Evolutionary conservation across 2,329 filamentous ascomycete genomes (phyloP).

Genomic region (Trichoderma hamatum): DNA sequence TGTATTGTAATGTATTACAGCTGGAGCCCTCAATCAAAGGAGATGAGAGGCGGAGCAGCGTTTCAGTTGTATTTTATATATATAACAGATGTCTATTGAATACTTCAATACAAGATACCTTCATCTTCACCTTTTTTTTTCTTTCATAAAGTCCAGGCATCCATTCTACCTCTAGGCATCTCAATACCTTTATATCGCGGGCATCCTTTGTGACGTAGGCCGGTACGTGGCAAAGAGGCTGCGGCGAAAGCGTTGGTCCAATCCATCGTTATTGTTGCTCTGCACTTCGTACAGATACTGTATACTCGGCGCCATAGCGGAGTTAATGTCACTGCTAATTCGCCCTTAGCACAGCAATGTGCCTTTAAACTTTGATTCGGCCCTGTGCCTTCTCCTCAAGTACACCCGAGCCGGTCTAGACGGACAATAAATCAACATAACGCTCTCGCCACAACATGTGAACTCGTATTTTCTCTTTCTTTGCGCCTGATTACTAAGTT

Average conservation of each 20-base stretch:
- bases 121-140: not conserved
- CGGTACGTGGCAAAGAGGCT: conserved; percentile 30
- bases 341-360: not conserved
- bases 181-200: not conserved
- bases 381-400: not conserved
- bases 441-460: not conserved
- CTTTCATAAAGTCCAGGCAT: not conserved
- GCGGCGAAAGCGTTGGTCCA: conserved; percentile 19
- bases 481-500: not conserved
- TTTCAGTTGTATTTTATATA: not conserved
- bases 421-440: not conserved
- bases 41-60: not conserved
- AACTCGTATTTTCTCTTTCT: not conserved
- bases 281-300: conserved; percentile 27
- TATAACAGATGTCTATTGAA: not conserved
- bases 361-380: not conserved
- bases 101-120: not conserved
- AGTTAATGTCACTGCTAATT: conserved; percentile 24
- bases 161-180: conserved; percentile 5
- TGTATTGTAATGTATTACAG: not conserved
- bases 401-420: not conserved
- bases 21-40: not conserved
- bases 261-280: not conserved
- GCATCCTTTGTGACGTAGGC: conserved; percentile 30
- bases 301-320: conserved; percentile 21